A percentile compares a stretch with the other conserved stretches of the same genome.
These are phyloP conservation scores for Hyaloperonospora arabidopsidis DNA, from an alignment of 352 stramenopile species.

Conservation along the genomic window DNA sequence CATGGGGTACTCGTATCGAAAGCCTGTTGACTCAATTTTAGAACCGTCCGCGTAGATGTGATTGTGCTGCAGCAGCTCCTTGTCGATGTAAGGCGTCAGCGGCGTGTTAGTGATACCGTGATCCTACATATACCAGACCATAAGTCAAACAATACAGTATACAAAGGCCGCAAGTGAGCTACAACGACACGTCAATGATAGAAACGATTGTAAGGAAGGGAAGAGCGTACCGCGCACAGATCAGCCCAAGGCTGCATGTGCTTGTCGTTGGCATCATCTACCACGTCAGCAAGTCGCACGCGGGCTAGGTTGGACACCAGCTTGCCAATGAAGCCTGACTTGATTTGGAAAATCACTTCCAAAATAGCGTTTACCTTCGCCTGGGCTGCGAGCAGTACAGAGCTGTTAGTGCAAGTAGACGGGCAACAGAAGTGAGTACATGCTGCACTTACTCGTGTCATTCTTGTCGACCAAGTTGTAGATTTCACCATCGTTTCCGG, in stretches of 20 bases:
- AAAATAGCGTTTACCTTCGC: constrained; percentile 70
- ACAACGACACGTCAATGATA: background rate
- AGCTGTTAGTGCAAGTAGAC: constrained; percentile 1
- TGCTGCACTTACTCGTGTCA: constrained; percentile 59
- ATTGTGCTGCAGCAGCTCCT: constrained; percentile 80
- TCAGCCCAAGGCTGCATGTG: constrained; percentile 85
- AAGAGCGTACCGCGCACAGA: constrained; percentile 46
- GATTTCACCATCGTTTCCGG: constrained; percentile 44
- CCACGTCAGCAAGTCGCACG: constrained; percentile 66
- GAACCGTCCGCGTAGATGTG: constrained; percentile 69
- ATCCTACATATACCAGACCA: constrained; percentile 29
- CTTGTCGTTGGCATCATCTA: constrained; percentile 87
- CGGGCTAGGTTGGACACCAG: constrained; percentile 77
- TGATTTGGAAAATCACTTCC: constrained; percentile 74
- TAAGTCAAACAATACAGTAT: constrained; percentile 8
- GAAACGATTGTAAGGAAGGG: background rate
- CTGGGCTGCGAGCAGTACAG: constrained; percentile 38
- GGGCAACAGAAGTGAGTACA: background rate
- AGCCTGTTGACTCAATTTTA: constrained; percentile 73
- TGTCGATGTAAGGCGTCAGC: constrained; percentile 83
- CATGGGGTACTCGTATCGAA: constrained; percentile 62
- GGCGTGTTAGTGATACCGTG: constrained; percentile 78
- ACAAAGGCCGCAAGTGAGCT: background rate
- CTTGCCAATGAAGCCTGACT: constrained; percentile 80
- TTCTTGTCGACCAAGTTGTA: constrained; percentile 86